Percentiles rank a stretch among this genome's conserved stretches.
phyloP scores from a whole-genome alignment of 2,329 filamentous ascomycete species.

The Talaromyces albobiverticillius region DNA sequence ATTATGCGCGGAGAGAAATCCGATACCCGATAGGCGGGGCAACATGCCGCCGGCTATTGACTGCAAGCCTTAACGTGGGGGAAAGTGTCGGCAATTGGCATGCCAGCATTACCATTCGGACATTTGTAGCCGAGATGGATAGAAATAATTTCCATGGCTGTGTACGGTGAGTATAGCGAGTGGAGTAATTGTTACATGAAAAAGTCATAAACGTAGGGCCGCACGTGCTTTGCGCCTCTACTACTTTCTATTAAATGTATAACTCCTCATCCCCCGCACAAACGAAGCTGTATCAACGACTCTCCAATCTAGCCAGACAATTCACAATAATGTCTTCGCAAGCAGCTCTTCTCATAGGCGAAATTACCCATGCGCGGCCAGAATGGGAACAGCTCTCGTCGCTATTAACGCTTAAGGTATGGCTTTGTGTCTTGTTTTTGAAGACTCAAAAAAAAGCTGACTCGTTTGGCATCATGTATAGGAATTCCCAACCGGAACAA shows the following conservation, averaged over 20 bases:
- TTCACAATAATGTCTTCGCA: constrained; percentile 32
- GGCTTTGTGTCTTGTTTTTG: background rate
- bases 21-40: constrained; percentile 5
- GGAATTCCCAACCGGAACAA: constrained; percentile 54
- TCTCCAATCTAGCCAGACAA: constrained; percentile 1
- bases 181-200: too few species aligned
- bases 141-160: too few species aligned
- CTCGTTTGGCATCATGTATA: constrained; percentile 20
- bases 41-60: constrained; percentile 7
- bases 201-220: too few species aligned
- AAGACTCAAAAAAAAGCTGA: background rate
- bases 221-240: too few species aligned
- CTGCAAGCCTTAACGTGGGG: background rate
- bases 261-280: too few species aligned
- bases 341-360: constrained; percentile 45
- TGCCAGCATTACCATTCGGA: too few species aligned
- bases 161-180: too few species aligned
- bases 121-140: too few species aligned
- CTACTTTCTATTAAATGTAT: background rate
- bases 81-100: constrained; percentile 15
- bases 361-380: constrained; percentile 40
- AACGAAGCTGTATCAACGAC: background rate
- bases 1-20: constrained; percentile 12
- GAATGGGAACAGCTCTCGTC: constrained; percentile 44
- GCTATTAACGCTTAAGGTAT: constrained; percentile 40